Evolutionary conservation across 2,329 filamentous ascomycete genomes (phyloP), one percentile per base, ranked within the genome.

Genomic region (Diaporthe vaccinii): DNA sequence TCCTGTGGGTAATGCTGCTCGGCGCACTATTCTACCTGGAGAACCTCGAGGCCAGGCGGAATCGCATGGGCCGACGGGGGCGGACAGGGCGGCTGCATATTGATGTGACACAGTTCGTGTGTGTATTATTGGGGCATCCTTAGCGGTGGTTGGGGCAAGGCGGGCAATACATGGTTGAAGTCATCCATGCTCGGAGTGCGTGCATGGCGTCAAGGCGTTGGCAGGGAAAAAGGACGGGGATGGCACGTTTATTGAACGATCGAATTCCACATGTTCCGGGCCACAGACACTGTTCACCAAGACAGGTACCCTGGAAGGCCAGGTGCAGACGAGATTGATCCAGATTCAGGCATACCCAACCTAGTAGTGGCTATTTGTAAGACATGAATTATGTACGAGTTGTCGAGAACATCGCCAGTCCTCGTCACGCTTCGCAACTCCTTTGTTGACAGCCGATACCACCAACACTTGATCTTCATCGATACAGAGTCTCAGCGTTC

Each of bases 171-270:
- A 36, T 17, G 46, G 12, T 55, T 3, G 8, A 20, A 25, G 3
- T 9, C 31, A 36, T 12, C 34, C 44, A 53, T 41, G 31, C 34
- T 51, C 31, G n/a, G 49, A n/a, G 22, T 36, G 36, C 10, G 62
- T 17, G 31, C 39, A 75, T 34, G 74, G 74, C 59, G 69, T 75
- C 69, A 59, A 49, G 69, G 74, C 69, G 69, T 75, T 73, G 46
- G 71, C 25, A n/a, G 59, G 55, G 28, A 7, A 44, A 65, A 46
- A 7, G 39, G 31, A 2, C 25, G 44, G 57, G 51, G n/a, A 6
- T 10, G 12, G 20, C 58, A 22, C n/a, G 25, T 44, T 55, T 31
- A 28, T 17, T 53, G 34, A 65, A n/a, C 39, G 34, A 58, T n/a
- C 51, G 25, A 44, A 28, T 49, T 28, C 20, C 20, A 25, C 9